phyloP scores from a whole-genome alignment of 169 alveolate genomes.

The Perkinsus marinus region DNA sequence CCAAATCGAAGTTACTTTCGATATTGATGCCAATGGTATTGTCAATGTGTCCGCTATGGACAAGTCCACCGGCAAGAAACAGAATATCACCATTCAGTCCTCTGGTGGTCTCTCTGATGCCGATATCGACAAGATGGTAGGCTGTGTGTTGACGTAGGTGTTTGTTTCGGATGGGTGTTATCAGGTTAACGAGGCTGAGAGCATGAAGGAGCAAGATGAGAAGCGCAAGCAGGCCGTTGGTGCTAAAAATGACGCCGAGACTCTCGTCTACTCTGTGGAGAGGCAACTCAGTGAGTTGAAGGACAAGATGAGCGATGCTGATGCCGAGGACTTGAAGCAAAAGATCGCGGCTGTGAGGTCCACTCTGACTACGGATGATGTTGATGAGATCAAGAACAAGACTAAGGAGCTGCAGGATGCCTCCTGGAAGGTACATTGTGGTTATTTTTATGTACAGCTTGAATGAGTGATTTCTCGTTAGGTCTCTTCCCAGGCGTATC shows the following conservation, averaged over 20 bases:
- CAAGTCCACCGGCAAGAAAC: conserved; percentile 88
- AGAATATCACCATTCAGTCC: conserved; percentile 85
- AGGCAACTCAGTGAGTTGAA: conserved; percentile 67
- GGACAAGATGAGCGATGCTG: conserved; percentile 68
- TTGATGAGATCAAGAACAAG: conserved; percentile 57
- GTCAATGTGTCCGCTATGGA: conserved; percentile 92
- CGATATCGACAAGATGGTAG: conserved; percentile 83
- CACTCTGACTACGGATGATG: conserved; percentile 55
- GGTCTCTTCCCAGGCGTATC: conserved; percentile 72
- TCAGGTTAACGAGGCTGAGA: conserved; percentile 82
- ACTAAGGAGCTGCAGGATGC: conserved; percentile 71
- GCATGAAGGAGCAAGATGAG: conserved; percentile 73
- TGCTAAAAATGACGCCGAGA: conserved; percentile 83
- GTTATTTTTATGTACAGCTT: too few relatives aligned
- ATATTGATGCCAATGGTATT: conserved; percentile 95
- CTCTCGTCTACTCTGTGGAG: conserved; percentile 70
- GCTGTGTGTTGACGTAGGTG: neutral
- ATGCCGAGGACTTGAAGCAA: conserved; percentile 56
- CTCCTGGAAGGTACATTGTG: conserved; percentile 81
- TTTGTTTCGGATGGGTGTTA: neutral
- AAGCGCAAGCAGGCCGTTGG: conserved; percentile 77
- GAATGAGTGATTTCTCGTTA: too few relatives aligned
- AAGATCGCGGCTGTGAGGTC: conserved; percentile 51
- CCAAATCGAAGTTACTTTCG: conserved; percentile 87
- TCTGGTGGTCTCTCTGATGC: conserved; percentile 86